Conservation (phyloP, 1,139 yeast genomes). For the Suhomyces bokatorum region DNA sequence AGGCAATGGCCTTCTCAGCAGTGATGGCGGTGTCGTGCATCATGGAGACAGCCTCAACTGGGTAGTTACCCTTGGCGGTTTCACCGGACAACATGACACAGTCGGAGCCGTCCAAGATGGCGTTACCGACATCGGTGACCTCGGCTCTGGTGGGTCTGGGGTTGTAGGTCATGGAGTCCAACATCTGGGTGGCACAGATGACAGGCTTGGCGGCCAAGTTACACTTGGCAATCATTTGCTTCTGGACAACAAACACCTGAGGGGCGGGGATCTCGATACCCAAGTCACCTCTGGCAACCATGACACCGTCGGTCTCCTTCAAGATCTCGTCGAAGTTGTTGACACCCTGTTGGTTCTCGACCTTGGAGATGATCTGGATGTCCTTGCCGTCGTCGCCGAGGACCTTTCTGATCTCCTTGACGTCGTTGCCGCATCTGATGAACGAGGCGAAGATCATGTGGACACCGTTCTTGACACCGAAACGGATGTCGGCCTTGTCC, state of each 20-base stretch:
- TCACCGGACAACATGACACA: constrained; percentile 99
- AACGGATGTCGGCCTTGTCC: constrained; percentile 85
- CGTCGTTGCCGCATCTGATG: constrained; percentile 92
- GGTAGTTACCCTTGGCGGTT: constrained; percentile 99
- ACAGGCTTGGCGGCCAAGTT: constrained; percentile 99
- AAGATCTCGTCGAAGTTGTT: constrained; percentile 97
- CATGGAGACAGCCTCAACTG: constrained; percentile 95
- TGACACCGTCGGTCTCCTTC: constrained; percentile 95
- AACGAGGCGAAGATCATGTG: constrained; percentile 99
- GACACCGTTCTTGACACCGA: constrained; percentile 96
- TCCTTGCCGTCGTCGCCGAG: constrained; percentile 96
- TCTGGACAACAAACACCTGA: constrained; percentile 97
- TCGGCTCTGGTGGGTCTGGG: constrained; percentile 99
- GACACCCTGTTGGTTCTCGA: constrained; percentile 99
- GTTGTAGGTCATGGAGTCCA: constrained; percentile 98
- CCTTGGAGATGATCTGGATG: constrained; percentile 94
- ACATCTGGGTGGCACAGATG: constrained; percentile 99
- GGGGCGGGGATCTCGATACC: constrained; percentile 99
- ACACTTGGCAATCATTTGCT: constrained; percentile 98
- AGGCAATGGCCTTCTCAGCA: constrained; percentile 97
- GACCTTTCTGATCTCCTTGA: constrained; percentile 85
- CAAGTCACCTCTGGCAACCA: constrained; percentile 99
- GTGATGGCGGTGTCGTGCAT: constrained; percentile 97
- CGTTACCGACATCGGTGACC: constrained; percentile 98
- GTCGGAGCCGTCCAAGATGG: constrained; percentile 98